These are phyloP conservation scores for Cercospora zeae-maydis DNA, from an alignment of 2,329 filamentous ascomycete genomes.

Conservation along the genomic window DNA sequence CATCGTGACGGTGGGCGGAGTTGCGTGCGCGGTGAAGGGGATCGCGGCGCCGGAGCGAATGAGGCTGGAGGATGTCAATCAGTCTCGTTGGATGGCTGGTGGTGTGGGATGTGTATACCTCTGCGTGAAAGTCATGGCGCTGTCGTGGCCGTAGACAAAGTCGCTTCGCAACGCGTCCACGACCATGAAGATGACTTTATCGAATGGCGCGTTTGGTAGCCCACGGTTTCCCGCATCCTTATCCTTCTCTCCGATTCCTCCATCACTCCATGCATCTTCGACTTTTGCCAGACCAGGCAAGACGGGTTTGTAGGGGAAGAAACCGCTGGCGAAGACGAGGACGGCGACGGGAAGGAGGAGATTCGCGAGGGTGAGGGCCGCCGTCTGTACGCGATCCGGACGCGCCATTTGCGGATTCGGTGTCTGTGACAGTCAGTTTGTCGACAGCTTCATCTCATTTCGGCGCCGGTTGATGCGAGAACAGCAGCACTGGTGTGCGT, in stretches of 20 bases:
- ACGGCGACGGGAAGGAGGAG: slow-evolving; percentile 68
- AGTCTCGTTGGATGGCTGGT: not conserved
- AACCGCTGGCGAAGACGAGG: slow-evolving; percentile 74
- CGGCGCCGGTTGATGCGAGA: too few relatives aligned
- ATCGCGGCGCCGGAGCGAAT: slow-evolving; percentile 79
- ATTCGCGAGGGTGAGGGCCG: slow-evolving; percentile 58
- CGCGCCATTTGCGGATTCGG: slow-evolving; percentile 24
- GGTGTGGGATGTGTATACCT: slow-evolving; percentile 53
- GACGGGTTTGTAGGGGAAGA: slow-evolving; percentile 97
- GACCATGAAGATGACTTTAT: slow-evolving; percentile 94
- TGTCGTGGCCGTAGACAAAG: slow-evolving; percentile 79
- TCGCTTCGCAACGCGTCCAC: slow-evolving; percentile 93
- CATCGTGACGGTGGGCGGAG: slow-evolving; percentile 98
- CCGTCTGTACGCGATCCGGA: slow-evolving; percentile 42
- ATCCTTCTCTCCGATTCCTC: not conserved
- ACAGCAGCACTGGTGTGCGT: too few relatives aligned
- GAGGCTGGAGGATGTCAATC: slow-evolving; percentile 53
- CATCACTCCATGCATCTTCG: slow-evolving; percentile 20
- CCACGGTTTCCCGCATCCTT: not conserved
- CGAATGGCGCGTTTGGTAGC: slow-evolving; percentile 66
- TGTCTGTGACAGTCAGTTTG: not conserved
- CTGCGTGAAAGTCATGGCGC: slow-evolving; percentile 85
- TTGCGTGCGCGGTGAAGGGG: slow-evolving; percentile 91
- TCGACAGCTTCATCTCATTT: not conserved
- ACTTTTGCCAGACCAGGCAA: slow-evolving; percentile 70